phyloP scores from a whole-genome alignment of 2,329 filamentous ascomycete genomes.

The Knufia petricola region DNA sequence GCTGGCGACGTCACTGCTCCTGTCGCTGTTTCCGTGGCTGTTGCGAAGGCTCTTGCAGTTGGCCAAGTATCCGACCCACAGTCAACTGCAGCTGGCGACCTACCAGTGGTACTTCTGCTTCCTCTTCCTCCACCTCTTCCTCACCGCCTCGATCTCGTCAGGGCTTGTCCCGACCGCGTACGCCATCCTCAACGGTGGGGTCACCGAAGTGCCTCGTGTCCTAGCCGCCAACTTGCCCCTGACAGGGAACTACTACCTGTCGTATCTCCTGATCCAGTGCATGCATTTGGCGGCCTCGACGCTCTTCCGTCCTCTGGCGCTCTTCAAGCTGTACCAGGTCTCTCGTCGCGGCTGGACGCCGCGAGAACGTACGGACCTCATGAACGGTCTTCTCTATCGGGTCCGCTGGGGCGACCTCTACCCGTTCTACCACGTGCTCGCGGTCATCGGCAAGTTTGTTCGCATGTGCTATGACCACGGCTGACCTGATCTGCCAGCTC shows the following conservation, averaged over 20 bases:
- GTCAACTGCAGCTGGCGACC: neutral
- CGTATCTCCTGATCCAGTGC: conserved; percentile 1
- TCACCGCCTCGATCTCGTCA: conserved; percentile 7
- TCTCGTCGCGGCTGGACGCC: neutral
- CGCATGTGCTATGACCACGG: neutral
- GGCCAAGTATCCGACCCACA: neutral
- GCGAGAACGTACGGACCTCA: neutral
- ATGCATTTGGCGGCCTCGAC: neutral
- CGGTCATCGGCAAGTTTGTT: conserved; percentile 4
- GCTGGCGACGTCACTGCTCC: conserved; percentile 4
- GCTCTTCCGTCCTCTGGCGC: neutral
- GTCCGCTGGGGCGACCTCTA: conserved; percentile 4
- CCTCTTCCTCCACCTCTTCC: conserved; percentile 8
- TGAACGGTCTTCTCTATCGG: neutral
- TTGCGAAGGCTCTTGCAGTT: neutral
- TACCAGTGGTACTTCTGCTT: conserved; percentile 4
- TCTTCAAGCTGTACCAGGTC: neutral
- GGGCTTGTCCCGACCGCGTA: conserved; percentile 4
- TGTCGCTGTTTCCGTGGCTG: conserved; percentile 3
- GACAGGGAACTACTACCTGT: conserved; percentile 8
- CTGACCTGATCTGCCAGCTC: neutral
- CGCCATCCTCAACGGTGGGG: conserved; percentile 1
- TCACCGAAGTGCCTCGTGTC: conserved; percentile 5
- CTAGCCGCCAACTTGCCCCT: conserved; percentile 8
- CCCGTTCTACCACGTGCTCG: neutral